A percentile compares a stretch with the other conserved stretches of the same genome.
Conservation (phyloP, 345 rosid species). For the Rhizophora mangle region DNA sequence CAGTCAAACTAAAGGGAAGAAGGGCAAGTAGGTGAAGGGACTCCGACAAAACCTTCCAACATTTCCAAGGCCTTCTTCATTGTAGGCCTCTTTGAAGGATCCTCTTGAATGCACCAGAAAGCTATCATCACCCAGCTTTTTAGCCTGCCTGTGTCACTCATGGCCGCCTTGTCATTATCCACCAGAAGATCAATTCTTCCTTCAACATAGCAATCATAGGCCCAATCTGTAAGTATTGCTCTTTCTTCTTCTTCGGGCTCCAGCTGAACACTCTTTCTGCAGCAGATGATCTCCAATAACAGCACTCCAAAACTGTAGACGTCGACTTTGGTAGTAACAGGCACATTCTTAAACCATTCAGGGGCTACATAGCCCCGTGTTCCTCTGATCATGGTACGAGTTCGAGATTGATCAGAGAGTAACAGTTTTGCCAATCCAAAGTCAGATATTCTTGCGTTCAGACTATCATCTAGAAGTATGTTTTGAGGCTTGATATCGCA, state of each 20-base stretch:
- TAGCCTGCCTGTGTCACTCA: slow-evolving; percentile 13
- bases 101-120: slow-evolving; percentile 31
- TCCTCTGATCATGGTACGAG: slow-evolving; percentile 11
- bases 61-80: slow-evolving; percentile 24
- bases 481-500: slow-evolving; percentile 25
- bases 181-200: slow-evolving; percentile 14
- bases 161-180: slow-evolving; percentile 9
- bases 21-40: slow-evolving; percentile 15
- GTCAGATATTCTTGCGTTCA: slow-evolving; percentile 12
- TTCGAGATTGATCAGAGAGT: slow-evolving; percentile 6
- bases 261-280: slow-evolving; percentile 15
- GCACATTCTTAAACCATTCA: slow-evolving; percentile 20
- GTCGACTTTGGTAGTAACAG: slow-evolving; percentile 16
- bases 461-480: slow-evolving; percentile 9
- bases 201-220: slow-evolving; percentile 14
- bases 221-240: not conserved
- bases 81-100: slow-evolving; percentile 22
- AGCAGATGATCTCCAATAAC: slow-evolving; percentile 18
- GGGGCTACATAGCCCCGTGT: slow-evolving; percentile 20
- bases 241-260: not conserved
- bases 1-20: not conserved
- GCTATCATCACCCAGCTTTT: slow-evolving; percentile 19
- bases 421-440: slow-evolving; percentile 16
- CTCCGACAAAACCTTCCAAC: slow-evolving; percentile 20
- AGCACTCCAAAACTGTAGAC: slow-evolving; percentile 20